Evolutionary conservation across 805 yeast species (phyloP).

Genomic region (Monosporozyma siamensis): DNA sequence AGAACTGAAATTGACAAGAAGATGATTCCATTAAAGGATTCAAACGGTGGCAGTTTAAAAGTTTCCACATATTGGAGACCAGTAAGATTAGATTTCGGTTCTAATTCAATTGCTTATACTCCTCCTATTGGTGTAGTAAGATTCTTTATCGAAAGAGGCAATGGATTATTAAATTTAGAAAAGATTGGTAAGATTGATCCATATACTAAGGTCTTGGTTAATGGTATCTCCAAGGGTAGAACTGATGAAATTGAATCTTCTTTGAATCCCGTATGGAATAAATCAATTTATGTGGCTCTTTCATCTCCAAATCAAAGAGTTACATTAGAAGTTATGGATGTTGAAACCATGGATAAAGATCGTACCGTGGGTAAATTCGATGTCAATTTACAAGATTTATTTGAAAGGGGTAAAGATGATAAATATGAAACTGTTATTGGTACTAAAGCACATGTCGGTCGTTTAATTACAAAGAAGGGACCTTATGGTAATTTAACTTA

Average conservation of each 20-base stretch:
- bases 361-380: slow-evolving; percentile 80
- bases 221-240: slow-evolving; percentile 68
- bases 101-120: slow-evolving; percentile 73
- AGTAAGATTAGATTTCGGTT: slow-evolving; percentile 57
- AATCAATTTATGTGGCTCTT: slow-evolving; percentile 70
- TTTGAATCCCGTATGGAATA: slow-evolving; percentile 77
- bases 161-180: slow-evolving; percentile 73
- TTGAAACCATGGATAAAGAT: slow-evolving; percentile 68
- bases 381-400: slow-evolving; percentile 54
- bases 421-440: slow-evolving; percentile 50
- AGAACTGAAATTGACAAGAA: slow-evolving; percentile 67
- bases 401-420: slow-evolving; percentile 54
- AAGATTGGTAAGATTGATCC: slow-evolving; percentile 90
- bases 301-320: slow-evolving; percentile 75
- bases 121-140: slow-evolving; percentile 92
- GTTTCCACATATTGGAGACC: slow-evolving; percentile 78
- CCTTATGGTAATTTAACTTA: slow-evolving; percentile 75
- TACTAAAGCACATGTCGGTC: slow-evolving; percentile 47
- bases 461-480: slow-evolving; percentile 65
- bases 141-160: slow-evolving; percentile 59
- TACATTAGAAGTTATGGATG: slow-evolving; percentile 87
- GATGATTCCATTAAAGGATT: slow-evolving; percentile 64
- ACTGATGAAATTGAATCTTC: slow-evolving; percentile 61
- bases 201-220: slow-evolving; percentile 68
- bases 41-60: slow-evolving; percentile 60